Base-by-base conservation (phyloP, 1,284 basidiomycete genomes). In the Austropuccinia psidii region DNA sequence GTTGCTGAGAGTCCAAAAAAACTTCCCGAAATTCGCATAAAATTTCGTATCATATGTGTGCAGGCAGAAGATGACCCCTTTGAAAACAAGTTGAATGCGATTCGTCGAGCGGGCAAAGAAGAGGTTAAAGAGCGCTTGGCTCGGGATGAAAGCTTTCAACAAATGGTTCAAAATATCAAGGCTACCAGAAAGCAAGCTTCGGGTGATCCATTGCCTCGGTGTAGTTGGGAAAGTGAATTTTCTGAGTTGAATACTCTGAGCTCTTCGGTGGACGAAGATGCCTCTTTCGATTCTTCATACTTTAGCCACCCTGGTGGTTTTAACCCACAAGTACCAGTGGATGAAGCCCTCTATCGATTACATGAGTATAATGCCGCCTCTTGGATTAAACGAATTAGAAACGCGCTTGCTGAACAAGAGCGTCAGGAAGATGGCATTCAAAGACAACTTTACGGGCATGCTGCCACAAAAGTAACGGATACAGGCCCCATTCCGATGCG, bases 11-110 rank as follows among this genome's bases (percentile, higher is more conserved):
- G 72, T n/a, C 78, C 79, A 6, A 80, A 80, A 76, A 75, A 75
- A 43, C 73, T 81, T 19, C 93, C 93, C 0, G 75, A 79, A 55
- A 79, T 83, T 0, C 83, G 84, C 55, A 78, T 96, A 50, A 82
- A 82, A 2, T 79, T 97, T 66, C 84, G 82, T 39, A 82, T 94
- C 49, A 83, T 86, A 29, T 77, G 80, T 15, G 17, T 93, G 5
- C 93, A 98, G 80, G 89, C 88, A n/a, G 86, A 88, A 29, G 95
- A 98, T 79, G 90, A 95, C 79, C 86, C 88, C 0, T 86, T 97
- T 72, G 95, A 98, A 81, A 86, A 87, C 29, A 86, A 85, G 75
- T 81, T 98, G 39, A 90, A 88, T 61, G 83, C 90, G 15, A 90
- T 93, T 43, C 91, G 87, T 85, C 85, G 87, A 70, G 86, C 88